Base-by-base conservation (phyloP, 306 rosid species). In the Begonia masoniana region DNA sequence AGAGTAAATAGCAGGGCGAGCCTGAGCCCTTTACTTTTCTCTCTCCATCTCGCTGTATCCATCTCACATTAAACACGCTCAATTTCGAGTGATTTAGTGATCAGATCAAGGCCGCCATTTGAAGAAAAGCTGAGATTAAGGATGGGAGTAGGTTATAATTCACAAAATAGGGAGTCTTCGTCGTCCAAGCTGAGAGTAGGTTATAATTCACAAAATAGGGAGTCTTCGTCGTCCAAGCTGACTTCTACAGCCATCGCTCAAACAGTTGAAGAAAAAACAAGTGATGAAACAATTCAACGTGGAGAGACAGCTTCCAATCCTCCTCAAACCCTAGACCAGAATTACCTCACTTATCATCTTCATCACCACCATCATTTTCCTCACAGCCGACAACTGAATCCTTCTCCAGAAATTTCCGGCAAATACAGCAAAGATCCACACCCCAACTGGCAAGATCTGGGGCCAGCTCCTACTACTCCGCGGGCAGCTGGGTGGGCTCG, bases 371-470 rank as follows among this genome's bases (percentile, higher is more conserved):
- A 52, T 51, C 60, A 10, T 50, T 59, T 12, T 47, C 57, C 11
- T 66, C 58, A 50, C 39, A 31, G 39, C 8, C 39, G 8, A 31
- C 39, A 5, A 31, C 5, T 31, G 39, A 31, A 31, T 31, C 39
- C 39, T 31, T 6, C 39, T 5, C 39, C 7, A 31, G 39, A 31
- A 6, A 31, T 31, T 31, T 31, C 39, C 39, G 7, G 39, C 10
- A 74, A 61, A 62, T 57, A 72, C 51, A 74, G 52, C 16, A 61
- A 57, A 71, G 85, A 73, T 75, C 71, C 76, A 57, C 77, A 73
- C 55, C 83, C 57, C 51, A 45, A 52, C 50, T 64, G 12, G 39
- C 39, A 12, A 12, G 76, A 73, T 59, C 85, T 55, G 43, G 46
- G 48, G 14, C 71, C 62, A 73, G 64, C 63, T 63, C 74, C 71